Base-by-base conservation (phyloP, 441 rosid genomes). In the Geranium incanum region DNA sequence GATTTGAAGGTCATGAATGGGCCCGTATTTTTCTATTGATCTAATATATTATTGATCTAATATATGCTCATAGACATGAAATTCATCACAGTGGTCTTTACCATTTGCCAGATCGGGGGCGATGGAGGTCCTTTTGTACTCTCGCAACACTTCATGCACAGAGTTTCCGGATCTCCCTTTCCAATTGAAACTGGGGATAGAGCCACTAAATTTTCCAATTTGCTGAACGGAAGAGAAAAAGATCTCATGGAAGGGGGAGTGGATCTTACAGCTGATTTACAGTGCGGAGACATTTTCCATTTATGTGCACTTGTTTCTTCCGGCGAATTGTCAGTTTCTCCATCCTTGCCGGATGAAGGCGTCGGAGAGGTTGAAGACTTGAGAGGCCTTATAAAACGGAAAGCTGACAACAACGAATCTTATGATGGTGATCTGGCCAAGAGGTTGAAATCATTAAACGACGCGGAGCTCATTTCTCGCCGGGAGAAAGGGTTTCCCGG, bases 401-500 rank as follows among this genome's bases (percentile, higher is more conserved):
- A 81, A 79, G 77, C 84, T 80, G 92, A 87, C 50, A 89, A 82
- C 76, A 81, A 69, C 72, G 97, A 87, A 74, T 79, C 83, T 70
- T 77, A 63, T 41, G 83, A 82, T 71, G 68, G 72, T 76, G 89
- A 82, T 36, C 88, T 71, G 78, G 79, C 80, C 78, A 92, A 91
- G 84, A 92, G 84, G 72, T 64, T 84, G 64, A 95, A 81, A 83
- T 81, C 79, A 71, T 71, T 86, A 37, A 80, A 83, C 21, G 96
- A 92, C 74, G 80, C 90, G 72, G 99, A 92, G 78, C 86, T 88
- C 71, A 68, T 71, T 83, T 88, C 89, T 69, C 95, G 98, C 23
- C 85, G 89, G 72, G 99, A 86, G 81, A 95, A 95, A 80, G 99
- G 99, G 18, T 92, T 91, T 82, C 99, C 99, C 64, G 97, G 98